Conservation (phyloP, 306 rosid species). For the Abrus precatorius region DNA sequence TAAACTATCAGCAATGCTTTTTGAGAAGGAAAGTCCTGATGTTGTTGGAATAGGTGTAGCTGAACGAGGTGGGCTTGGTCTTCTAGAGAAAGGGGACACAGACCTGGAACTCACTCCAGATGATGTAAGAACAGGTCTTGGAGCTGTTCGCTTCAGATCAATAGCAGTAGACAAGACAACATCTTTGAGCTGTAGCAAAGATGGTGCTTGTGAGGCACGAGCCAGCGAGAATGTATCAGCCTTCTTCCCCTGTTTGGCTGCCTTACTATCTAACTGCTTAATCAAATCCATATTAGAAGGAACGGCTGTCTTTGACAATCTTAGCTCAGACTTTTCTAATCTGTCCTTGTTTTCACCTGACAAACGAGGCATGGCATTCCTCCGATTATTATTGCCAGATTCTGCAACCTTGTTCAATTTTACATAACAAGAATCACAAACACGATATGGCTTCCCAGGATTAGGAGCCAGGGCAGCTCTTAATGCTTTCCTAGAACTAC, state of each 20-base stretch:
- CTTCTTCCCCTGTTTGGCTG: conserved; percentile 96
- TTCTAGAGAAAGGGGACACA: conserved; percentile 94
- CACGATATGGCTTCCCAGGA: conserved; percentile 89
- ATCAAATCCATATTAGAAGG: conserved; percentile 93
- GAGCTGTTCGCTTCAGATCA: conserved; percentile 83
- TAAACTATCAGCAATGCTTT: conserved; percentile 82
- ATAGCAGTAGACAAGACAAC: conserved; percentile 81
- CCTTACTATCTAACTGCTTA: conserved; percentile 95
- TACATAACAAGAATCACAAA: conserved; percentile 87
- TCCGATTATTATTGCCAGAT: conserved; percentile 64
- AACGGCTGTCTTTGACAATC: conserved; percentile 67
- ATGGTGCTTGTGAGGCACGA: conserved; percentile 82
- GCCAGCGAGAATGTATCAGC: conserved; percentile 87
- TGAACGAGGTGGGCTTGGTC: conserved; percentile 96
- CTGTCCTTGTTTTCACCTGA: conserved; percentile 96
- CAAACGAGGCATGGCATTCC: conserved; percentile 80
- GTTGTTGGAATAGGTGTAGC: conserved; percentile 98
- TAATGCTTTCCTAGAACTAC: conserved; percentile 92
- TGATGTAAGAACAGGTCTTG: conserved; percentile 78
- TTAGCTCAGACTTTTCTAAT: conserved; percentile 81
- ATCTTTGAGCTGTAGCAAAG: conserved; percentile 91
- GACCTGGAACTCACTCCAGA: conserved; percentile 91
- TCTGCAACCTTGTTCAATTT: conserved; percentile 88
- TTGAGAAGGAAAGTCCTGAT: conserved; percentile 93
- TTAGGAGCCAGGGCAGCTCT: conserved; percentile 96